A percentile compares a stretch with the other conserved stretches of the same genome.
Evolutionary conservation across 805 yeast genomes (phyloP).

Genomic region (Candida insectorum): DNA sequence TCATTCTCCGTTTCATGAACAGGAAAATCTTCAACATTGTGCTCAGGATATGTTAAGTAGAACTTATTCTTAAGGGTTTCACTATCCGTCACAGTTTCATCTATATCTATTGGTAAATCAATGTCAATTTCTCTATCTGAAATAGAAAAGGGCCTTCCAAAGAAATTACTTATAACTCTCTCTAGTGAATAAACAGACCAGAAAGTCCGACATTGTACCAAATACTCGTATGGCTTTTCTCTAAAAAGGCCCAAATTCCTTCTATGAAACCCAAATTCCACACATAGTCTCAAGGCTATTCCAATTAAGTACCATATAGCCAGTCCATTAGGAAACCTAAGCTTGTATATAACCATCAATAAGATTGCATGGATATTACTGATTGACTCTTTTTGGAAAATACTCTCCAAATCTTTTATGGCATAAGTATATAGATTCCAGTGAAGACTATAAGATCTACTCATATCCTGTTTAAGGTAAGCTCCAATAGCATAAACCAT

Average conservation of each 20-base stretch:
- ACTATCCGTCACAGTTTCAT: slow-evolving; percentile 5
- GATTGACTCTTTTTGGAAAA: slow-evolving; percentile 1
- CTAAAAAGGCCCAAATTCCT: slow-evolving; percentile 4
- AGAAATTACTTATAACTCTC: slow-evolving; percentile 2
- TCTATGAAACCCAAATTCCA: slow-evolving; percentile 8
- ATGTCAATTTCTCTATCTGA: slow-evolving; percentile 8
- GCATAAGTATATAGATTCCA: slow-evolving; percentile 3
- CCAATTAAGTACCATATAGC: slow-evolving; percentile 8
- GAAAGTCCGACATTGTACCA: slow-evolving; percentile 4
- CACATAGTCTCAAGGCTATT: slow-evolving; percentile 4
- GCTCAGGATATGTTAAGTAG: slow-evolving; percentile 6
- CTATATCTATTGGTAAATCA: slow-evolving; percentile 6
- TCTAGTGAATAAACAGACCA: slow-evolving; percentile 8
- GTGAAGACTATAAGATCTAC: slow-evolving; percentile 3
- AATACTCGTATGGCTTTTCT: slow-evolving; percentile 4
- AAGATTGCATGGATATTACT: slow-evolving; percentile 4
- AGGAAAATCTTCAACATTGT: slow-evolving; percentile 3
- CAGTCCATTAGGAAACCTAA: slow-evolving; percentile 7
- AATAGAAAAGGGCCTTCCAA: slow-evolving; percentile 9
- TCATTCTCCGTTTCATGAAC: not conserved
- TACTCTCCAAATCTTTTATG: not conserved
- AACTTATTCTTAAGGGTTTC: slow-evolving; percentile 2
- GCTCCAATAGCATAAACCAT: slow-evolving; percentile 10
- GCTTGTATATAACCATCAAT: slow-evolving; percentile 7
- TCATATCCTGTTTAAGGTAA: slow-evolving; percentile 2